phyloP scores from a whole-genome alignment of 2,329 filamentous ascomycete species.

The Aspergillus fijiensis region DNA sequence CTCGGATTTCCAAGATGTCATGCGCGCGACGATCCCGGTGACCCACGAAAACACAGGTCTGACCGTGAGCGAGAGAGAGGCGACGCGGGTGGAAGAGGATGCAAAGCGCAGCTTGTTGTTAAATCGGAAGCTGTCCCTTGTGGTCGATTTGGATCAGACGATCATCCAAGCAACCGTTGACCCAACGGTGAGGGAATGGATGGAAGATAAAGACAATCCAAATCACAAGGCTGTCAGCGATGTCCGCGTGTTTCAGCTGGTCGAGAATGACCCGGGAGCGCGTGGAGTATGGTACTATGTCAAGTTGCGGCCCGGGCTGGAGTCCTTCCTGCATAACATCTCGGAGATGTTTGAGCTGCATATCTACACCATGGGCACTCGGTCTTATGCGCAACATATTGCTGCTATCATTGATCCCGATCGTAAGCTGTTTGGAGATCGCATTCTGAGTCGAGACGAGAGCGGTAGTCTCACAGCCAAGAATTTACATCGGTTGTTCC shows the following conservation, averaged over 20 bases:
- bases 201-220: constrained; percentile 80
- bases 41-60: constrained; percentile 86
- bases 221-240: constrained; percentile 90
- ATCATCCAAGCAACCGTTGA: constrained; percentile 98
- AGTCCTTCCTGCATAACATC: constrained; percentile 75
- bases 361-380: constrained; percentile 98
- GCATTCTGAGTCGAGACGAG: constrained; percentile 94
- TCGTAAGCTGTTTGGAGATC: constrained; percentile 84
- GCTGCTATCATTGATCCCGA: constrained; percentile 91
- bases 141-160: constrained; percentile 96
- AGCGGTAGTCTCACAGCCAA: constrained; percentile 92
- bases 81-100: constrained; percentile 78
- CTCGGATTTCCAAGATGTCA: constrained; percentile 72
- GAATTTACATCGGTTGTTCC: constrained; percentile 85
- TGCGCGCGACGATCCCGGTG: constrained; percentile 91
- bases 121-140: constrained; percentile 81
- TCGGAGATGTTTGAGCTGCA: constrained; percentile 87
- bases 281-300: constrained; percentile 94
- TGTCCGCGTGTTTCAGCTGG: constrained; percentile 82
- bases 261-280: constrained; percentile 76
- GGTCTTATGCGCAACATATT: constrained; percentile 91
- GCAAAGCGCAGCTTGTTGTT: constrained; percentile 78
- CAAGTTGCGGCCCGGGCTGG: constrained; percentile 86
- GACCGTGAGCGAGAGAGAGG: constrained; percentile 79
- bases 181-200: constrained; percentile 94